phyloP scores from a whole-genome alignment of 257 asterid genomes.

The Scutellaria barbata region DNA sequence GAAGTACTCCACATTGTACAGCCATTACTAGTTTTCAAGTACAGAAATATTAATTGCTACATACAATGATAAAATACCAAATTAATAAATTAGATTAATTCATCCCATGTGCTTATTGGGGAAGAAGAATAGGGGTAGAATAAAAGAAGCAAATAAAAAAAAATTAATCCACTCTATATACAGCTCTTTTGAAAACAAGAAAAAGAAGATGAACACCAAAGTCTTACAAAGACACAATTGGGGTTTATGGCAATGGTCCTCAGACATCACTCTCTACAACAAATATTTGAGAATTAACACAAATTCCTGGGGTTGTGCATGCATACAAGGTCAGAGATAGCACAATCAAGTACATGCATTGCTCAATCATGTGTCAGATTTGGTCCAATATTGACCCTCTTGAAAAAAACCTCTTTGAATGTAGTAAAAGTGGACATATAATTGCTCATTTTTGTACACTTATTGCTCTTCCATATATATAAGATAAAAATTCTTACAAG shows the following conservation, averaged over 20 bases:
- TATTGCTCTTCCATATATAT: not conserved
- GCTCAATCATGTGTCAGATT: constrained; percentile 13
- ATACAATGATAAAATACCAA: not conserved
- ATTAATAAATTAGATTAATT: not conserved
- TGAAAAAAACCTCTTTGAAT: not conserved
- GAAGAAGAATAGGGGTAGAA: not conserved
- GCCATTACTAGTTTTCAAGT: not conserved
- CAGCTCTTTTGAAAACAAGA: not conserved
- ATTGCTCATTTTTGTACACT: constrained; percentile 5
- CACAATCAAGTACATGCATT: constrained; percentile 1
- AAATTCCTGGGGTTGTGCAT: not conserved
- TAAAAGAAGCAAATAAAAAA: not conserved
- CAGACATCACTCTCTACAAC: not conserved
- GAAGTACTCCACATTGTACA: not conserved
- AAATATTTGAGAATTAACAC: not conserved
- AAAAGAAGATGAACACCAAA: not conserved
- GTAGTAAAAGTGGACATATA: constrained; percentile 3
- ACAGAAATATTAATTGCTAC: not conserved
- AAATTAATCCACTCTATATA: not conserved
- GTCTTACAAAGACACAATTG: not conserved
- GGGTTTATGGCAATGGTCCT: not conserved
- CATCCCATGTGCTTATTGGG: not conserved
- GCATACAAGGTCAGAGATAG: not conserved
- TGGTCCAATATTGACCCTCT: not conserved
- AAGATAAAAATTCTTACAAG: constrained; percentile 6